Conservation (phyloP, 2,329 filamentous ascomycete genomes). For the Periglandula ipomoeae region DNA sequence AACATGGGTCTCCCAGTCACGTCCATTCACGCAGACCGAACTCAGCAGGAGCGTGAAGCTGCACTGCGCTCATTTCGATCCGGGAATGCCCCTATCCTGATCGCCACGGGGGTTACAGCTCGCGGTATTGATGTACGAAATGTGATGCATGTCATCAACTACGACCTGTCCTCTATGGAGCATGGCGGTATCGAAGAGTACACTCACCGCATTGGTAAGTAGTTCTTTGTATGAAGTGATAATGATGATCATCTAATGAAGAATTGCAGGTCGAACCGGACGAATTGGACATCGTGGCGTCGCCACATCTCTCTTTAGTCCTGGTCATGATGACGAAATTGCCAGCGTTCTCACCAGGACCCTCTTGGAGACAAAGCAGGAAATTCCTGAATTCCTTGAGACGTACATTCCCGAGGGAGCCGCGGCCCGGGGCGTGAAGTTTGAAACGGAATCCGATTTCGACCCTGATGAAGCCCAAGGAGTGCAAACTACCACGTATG, state of each 20-base stretch:
- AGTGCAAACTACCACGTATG: slow-evolving; percentile 1
- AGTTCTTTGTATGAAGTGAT: background rate
- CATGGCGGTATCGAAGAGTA: slow-evolving; percentile 93
- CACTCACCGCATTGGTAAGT: slow-evolving; percentile 80
- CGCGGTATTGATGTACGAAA: slow-evolving; percentile 85
- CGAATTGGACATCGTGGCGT: slow-evolving; percentile 82
- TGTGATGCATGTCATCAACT: slow-evolving; percentile 89
- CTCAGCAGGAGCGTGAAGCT: slow-evolving; percentile 85
- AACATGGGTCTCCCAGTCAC: slow-evolving; percentile 72
- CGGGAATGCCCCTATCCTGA: slow-evolving; percentile 67
- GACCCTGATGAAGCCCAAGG: slow-evolving; percentile 26
- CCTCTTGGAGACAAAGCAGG: slow-evolving; percentile 69
- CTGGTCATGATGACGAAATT: slow-evolving; percentile 61
- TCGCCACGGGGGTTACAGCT: slow-evolving; percentile 78
- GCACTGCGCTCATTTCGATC: slow-evolving; percentile 76
- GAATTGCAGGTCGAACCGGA: slow-evolving; percentile 66
- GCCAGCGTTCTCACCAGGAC: slow-evolving; percentile 69
- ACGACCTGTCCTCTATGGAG: slow-evolving; percentile 64
- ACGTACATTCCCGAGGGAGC: slow-evolving; percentile 50
- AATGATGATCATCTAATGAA: background rate
- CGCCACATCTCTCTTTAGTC: slow-evolving; percentile 80
- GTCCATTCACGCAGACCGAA: slow-evolving; percentile 81
- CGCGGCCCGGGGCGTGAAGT: slow-evolving; percentile 36
- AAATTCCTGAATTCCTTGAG: slow-evolving; percentile 73
- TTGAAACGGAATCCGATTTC: slow-evolving; percentile 47